These are phyloP conservation scores for Fusarium lyarnte DNA, from an alignment of 2,329 filamentous ascomycete genomes.

Conservation along the genomic window DNA sequence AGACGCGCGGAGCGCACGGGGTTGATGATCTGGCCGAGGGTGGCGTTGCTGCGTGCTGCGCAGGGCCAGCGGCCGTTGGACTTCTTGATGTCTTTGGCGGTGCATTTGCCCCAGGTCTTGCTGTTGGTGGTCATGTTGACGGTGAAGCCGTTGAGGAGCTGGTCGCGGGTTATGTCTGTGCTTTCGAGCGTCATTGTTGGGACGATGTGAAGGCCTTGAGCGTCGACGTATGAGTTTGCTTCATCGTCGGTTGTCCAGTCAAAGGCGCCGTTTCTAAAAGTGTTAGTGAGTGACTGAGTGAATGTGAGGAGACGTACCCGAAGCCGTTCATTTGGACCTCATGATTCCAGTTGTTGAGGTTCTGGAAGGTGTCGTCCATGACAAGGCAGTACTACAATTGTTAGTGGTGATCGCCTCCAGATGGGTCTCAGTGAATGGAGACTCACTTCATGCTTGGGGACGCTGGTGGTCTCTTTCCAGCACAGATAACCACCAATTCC, in stretches of 20 bases:
- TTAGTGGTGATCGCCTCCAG: neutral
- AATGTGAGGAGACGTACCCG: conserved; percentile 43
- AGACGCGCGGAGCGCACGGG: conserved; percentile 58
- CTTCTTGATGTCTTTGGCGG: conserved; percentile 39
- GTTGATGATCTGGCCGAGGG: conserved; percentile 56
- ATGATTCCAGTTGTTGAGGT: conserved; percentile 56
- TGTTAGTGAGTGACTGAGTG: neutral
- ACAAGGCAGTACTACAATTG: conserved; percentile 36
- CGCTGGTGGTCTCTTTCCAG: conserved; percentile 24
- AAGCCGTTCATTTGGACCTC: conserved; percentile 54
- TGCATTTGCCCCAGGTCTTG: conserved; percentile 48
- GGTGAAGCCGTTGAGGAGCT: conserved; percentile 50
- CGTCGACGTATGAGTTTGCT: conserved; percentile 57
- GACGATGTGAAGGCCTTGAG: conserved; percentile 59
- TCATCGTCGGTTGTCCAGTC: conserved; percentile 62
- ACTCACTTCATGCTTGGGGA: conserved; percentile 36
- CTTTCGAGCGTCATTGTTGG: conserved; percentile 56
- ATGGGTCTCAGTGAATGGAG: rapidly evolving
- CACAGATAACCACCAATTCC: conserved; percentile 35
- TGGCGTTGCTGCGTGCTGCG: conserved; percentile 54
- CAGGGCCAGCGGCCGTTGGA: conserved; percentile 43
- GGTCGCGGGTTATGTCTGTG: conserved; percentile 44
- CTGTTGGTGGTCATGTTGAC: conserved; percentile 56
- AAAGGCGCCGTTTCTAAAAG: conserved; percentile 51
- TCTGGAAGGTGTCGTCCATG: conserved; percentile 38